Evolutionary conservation across 208 protist species (phyloP).

Genomic region (Leptomonas pyrrhocoris): DNA sequence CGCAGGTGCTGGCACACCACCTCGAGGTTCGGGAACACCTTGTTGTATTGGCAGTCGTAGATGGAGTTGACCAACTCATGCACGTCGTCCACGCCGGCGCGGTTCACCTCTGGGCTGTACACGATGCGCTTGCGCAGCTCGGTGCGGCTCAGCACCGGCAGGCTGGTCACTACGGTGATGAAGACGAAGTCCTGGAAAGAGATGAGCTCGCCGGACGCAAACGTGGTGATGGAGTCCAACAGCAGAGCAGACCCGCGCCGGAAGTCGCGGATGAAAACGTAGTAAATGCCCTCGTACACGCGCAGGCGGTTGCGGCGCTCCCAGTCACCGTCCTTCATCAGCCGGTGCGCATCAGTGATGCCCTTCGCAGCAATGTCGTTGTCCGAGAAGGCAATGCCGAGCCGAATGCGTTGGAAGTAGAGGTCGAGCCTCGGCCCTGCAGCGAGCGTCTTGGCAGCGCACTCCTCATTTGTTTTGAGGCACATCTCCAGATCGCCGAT

Average conservation of each 20-base stretch:
- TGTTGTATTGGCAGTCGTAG: slow-evolving; percentile 95
- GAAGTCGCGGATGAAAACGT: slow-evolving; percentile 96
- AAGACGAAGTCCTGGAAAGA: slow-evolving; percentile 95
- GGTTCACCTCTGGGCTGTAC: slow-evolving; percentile 92
- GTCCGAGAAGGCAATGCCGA: slow-evolving; percentile 96
- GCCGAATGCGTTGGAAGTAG: slow-evolving; percentile 95
- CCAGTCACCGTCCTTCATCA: slow-evolving; percentile 99
- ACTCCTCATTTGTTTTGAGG: slow-evolving; percentile 89
- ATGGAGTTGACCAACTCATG: slow-evolving; percentile 90
- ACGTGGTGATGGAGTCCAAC: slow-evolving; percentile 97
- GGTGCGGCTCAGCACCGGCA: slow-evolving; percentile 88
- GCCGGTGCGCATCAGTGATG: slow-evolving; percentile 91
- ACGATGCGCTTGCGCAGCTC: slow-evolving; percentile 91
- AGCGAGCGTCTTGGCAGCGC: slow-evolving; percentile 93
- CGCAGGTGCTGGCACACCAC: slow-evolving; percentile 92
- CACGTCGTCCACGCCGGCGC: slow-evolving; percentile 90
- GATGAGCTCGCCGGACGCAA: slow-evolving; percentile 96
- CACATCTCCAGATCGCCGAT: slow-evolving; percentile 97
- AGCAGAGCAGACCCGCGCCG: slow-evolving; percentile 92
- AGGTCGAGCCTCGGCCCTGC: slow-evolving; percentile 97
- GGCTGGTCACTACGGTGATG: slow-evolving; percentile 93
- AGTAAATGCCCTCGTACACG: slow-evolving; percentile 98
- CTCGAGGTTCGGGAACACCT: slow-evolving; percentile 93
- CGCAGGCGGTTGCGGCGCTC: slow-evolving; percentile 98
- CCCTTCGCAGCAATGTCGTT: slow-evolving; percentile 89